Evolutionary conservation across 345 rosid genomes (phyloP).

Genomic region (Anacardium occidentale): DNA sequence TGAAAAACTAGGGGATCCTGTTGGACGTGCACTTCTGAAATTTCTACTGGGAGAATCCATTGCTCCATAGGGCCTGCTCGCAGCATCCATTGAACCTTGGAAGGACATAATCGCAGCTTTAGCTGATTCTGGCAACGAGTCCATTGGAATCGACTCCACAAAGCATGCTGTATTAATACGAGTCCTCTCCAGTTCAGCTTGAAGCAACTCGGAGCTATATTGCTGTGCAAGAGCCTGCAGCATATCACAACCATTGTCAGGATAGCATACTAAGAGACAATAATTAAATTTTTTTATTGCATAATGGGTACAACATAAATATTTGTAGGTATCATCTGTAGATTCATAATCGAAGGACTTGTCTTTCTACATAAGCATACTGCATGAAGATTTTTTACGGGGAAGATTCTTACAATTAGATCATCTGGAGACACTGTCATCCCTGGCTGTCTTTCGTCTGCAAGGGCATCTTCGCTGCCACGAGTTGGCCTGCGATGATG

Average conservation of each 20-base stretch:
- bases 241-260: constrained; percentile 3
- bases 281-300: too few species aligned
- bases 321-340: too few species aligned
- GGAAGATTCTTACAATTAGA: constrained; percentile 62
- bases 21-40: constrained; percentile 29
- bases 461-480: constrained; percentile 87
- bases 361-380: too few species aligned
- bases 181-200: constrained; percentile 83
- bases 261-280: background rate
- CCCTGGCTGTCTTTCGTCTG: constrained; percentile 79
- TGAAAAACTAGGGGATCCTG: constrained; percentile 52
- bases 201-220: constrained; percentile 72
- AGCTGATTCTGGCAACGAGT: constrained; percentile 61
- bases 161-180: constrained; percentile 91
- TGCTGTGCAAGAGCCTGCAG: constrained; percentile 84
- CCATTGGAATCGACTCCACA: constrained; percentile 62
- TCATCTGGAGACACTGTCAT: constrained; percentile 85
- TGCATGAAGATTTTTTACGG: background rate
- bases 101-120: constrained; percentile 59
- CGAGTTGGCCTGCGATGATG: constrained; percentile 81
- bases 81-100: constrained; percentile 66
- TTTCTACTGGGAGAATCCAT: constrained; percentile 46
- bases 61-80: constrained; percentile 55
- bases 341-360: too few species aligned
- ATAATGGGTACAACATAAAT: too few species aligned